Percentiles rank a stretch among this genome's conserved stretches.
Evolutionary conservation across 2,329 filamentous ascomycete genomes (phyloP).

Genomic region (Aaosphaeria arxii): DNA sequence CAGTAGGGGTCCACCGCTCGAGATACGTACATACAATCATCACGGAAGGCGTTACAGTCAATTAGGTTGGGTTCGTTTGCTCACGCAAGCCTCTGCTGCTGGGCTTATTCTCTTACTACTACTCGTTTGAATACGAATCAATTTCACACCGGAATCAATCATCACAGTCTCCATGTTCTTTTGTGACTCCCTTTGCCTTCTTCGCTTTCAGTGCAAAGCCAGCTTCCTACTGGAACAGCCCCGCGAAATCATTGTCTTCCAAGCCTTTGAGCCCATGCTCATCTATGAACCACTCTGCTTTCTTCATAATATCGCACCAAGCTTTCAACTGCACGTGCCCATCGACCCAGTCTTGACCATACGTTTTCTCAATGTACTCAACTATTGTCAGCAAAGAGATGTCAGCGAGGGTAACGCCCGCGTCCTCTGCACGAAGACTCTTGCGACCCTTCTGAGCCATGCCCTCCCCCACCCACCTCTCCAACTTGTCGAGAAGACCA

Average conservation of each 20-base stretch:
- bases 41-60: not conserved
- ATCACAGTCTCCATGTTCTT: too few species aligned
- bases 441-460: conserved; percentile 3
- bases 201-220: too few species aligned
- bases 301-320: conserved; percentile 11
- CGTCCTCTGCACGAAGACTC: conserved; percentile 11
- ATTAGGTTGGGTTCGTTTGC: not conserved
- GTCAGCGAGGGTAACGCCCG: conserved; percentile 10
- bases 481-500: conserved; percentile 6
- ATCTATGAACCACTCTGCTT: conserved; percentile 8
- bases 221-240: not conserved
- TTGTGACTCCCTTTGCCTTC: too few species aligned
- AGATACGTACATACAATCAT: not conserved
- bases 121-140: too few species aligned
- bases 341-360: conserved; percentile 10
- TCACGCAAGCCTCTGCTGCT: not conserved
- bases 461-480: conserved; percentile 9
- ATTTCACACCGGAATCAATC: too few species aligned
- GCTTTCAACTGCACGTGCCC: conserved; percentile 10
- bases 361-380: conserved; percentile 9
- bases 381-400: conserved; percentile 11
- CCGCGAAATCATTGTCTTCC: conserved; percentile 9
- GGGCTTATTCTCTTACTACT: too few species aligned
- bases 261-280: conserved; percentile 4
- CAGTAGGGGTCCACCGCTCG: too few species aligned